Evolutionary conservation across 305 asterid genomes (phyloP), one percentile per base, ranked within the genome.

Genomic region (Fraxinus velutina): DNA sequence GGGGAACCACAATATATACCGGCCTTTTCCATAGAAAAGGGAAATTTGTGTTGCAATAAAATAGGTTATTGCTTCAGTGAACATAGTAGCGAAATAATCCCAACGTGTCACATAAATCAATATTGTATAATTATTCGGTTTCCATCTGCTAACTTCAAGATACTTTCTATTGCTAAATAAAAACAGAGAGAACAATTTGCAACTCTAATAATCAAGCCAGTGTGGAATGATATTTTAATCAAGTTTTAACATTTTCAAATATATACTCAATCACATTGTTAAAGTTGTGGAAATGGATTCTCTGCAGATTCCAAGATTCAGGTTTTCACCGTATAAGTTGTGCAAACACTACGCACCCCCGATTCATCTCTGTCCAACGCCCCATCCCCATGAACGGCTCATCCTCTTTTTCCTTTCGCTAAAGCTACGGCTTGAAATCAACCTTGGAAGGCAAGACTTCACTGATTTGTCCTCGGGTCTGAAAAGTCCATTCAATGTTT

Each of bases 391-490:
- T 9, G 76, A 70, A n/a, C 83, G 83, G 75, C 77, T 87, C 30
- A 33, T 52, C 72, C 78, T 80, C 83, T 80, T 87, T 86, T 82
- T 85, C 79, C 82, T 80, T 39, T 81, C 89, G 32, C 83, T 84
- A 37, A 84, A 84, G 86, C 88, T 84, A 32, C 83, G 85, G 66
- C 79, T 73, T 8, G 86, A 86, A 33, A 64, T 87, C 78, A 89
- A 27, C 86, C 85, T 85, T 17, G 91, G 90, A 73, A 87, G 84
- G 79, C 92, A 85, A 78, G 84, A 50, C 81, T 79, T 85, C 4
- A 22, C 42, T 27, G 86, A 57, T 80, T 74, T 82, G 74, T 80
- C 72, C 17, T 42, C 72, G 8, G 22, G 77, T 70, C 55, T 79
- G 13, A 50, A 3, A 30, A 24, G 71, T 19, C 57, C 80, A 50